phyloP scores from a whole-genome alignment of 2,329 filamentous ascomycete genomes.

The Cercospora sesami region DNA sequence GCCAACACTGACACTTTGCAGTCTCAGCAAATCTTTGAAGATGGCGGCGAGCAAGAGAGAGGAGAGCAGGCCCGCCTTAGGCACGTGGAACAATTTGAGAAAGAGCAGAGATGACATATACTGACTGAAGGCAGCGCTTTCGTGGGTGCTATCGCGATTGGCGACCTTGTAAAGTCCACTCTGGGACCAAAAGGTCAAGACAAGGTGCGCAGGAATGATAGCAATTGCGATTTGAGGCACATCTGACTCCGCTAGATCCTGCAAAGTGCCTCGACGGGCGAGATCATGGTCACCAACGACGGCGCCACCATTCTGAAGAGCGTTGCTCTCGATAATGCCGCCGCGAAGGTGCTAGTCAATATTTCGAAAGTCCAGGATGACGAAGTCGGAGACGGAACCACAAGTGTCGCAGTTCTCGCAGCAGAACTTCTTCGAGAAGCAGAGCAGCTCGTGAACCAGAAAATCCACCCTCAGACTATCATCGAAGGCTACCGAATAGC shows the following conservation, averaged over 20 bases:
- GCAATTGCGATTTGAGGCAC: constrained; percentile 59
- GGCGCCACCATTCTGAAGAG: constrained; percentile 97
- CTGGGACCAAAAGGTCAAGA: constrained; percentile 98
- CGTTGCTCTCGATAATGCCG: constrained; percentile 96
- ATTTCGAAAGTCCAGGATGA: constrained; percentile 99
- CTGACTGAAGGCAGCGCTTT: constrained; percentile 62
- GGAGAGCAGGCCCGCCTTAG: constrained; percentile 32
- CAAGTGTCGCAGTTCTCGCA: constrained; percentile 92
- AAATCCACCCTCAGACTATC: constrained; percentile 98
- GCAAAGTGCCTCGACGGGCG: constrained; percentile 72
- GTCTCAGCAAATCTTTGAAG: constrained; percentile 30
- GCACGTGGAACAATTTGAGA: constrained; percentile 16
- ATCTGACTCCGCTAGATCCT: constrained; percentile 46
- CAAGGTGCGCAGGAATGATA: constrained; percentile 69
- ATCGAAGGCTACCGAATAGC: constrained; percentile 99
- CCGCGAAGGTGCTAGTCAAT: constrained; percentile 96
- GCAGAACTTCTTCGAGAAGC: constrained; percentile 94
- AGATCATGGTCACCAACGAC: constrained; percentile 99
- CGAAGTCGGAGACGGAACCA: constrained; percentile 96
- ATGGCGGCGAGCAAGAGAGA: constrained; percentile 30
- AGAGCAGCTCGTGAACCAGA: constrained; percentile 95
- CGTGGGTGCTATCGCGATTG: constrained; percentile 95
- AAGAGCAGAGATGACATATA: background rate
- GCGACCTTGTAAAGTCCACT: constrained; percentile 95
- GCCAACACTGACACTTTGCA: constrained; percentile 11